Conservation (phyloP, 495 filamentous ascomycete species). For the Penicillium antarcticum region DNA sequence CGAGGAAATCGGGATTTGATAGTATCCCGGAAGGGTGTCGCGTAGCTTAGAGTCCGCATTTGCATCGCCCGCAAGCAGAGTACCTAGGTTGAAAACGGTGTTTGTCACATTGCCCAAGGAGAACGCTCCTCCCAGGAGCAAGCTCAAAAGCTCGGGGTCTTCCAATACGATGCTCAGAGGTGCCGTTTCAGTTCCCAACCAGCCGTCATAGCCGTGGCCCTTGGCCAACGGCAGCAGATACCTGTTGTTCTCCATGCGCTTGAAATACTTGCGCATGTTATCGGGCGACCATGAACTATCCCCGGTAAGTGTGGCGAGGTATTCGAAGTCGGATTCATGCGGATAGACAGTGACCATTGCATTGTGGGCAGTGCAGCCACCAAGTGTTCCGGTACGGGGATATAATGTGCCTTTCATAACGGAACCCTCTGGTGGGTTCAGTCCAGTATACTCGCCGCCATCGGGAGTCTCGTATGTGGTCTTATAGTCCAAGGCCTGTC, state of each 20-base stretch:
- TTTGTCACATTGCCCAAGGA: constrained; percentile 45
- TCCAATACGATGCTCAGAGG: constrained; percentile 44
- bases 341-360: constrained; percentile 43
- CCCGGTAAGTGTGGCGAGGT: constrained; percentile 40
- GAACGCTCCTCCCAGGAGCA: constrained; percentile 48
- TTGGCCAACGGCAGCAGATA: constrained; percentile 39
- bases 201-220: constrained; percentile 60
- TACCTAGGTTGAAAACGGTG: constrained; percentile 33
- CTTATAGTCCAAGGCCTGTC: constrained; percentile 43
- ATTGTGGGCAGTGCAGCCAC: constrained; percentile 47
- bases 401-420: constrained; percentile 41
- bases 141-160: constrained; percentile 50
- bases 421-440: constrained; percentile 36
- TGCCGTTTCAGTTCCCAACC: constrained; percentile 48
- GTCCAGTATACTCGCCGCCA: constrained; percentile 35
- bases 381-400: constrained; percentile 45
- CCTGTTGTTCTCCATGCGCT: constrained; percentile 48
- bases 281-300: constrained; percentile 39
- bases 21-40: constrained; percentile 43
- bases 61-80: constrained; percentile 48
- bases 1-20: constrained; percentile 51
- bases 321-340: constrained; percentile 44
- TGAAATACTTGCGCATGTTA: constrained; percentile 46
- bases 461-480: constrained; percentile 40
- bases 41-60: constrained; percentile 42